Evolutionary conservation across 305 asterid species (phyloP), one percentile per base, ranked within the genome.

Genomic region (Fraxinus angustifolia): DNA sequence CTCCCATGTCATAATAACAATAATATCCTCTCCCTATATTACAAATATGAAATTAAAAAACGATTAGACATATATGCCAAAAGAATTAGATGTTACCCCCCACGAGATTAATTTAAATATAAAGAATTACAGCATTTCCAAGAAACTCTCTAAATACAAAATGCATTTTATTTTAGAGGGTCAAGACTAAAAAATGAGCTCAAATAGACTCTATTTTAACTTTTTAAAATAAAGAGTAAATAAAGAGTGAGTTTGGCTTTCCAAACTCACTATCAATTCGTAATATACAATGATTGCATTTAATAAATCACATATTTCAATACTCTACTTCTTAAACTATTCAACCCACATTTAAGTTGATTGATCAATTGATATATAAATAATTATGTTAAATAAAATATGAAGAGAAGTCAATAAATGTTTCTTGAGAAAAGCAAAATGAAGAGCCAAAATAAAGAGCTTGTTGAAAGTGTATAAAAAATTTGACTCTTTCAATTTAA

Each of bases 1-100:
- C 14, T 96, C 97, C 99, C 99, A 96, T 72, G 98, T 90, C 80
- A 96, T 83, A 80, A 94, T 88, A 62, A 90, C 98, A 84, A 96
- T 93, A 35, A 96, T 68, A 88, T 93, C 95, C 79, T 94, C 92
- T 78, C 99, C 99, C 98, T 93, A 81, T 26, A 78, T 75, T 80
- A 76, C 73, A 82, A 78, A 35, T 30, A 53, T 35, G 30, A 78
- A 50, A 80, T 14, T 80, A 16, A 16, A 62, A 58, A 58, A 34
- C 30, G n/a, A 34, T 28, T 8, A 67, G 73, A 67, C 8, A 26
- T 65, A 26, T 1, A 28, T 67, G 73, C 73, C 33, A 67, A 67
- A 28, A 28, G 38, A 17, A 35, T 65, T 0, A 73, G 62, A 30
- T 11, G 79, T 77, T 67, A 79, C 35, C 74, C 26, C 68, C 7